Evolutionary conservation across 2,329 filamentous ascomycete genomes (phyloP), one percentile per base, ranked within the genome.

Genomic region (Rutstroemia sydowiana): DNA sequence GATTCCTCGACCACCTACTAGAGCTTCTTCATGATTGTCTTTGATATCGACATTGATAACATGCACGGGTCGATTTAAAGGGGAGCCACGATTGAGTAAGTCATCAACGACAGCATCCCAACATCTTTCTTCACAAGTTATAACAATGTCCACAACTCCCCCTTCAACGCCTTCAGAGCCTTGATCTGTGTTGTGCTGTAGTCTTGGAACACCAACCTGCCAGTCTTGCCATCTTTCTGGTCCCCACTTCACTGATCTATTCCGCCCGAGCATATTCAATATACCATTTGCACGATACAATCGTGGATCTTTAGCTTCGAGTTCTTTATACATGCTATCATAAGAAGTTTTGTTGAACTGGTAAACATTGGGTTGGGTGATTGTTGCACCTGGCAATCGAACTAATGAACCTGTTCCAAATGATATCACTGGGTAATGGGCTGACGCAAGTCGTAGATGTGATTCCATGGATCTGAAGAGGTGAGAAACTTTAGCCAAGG

Each of bases 31-130:
- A 65, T 97, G 93, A 65, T 97, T 98, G 71, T 98, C 93, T 69
- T 87, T 92, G 65, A 98, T 98, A 67, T 98, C 93, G 50, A 98
- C 86, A 63, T 98, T 98, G 75, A 98, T 95, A 52, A 98, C 88
- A 66, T 98, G 93, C 0, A 98, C 93, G 0, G 93, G 91, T 2
- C 89, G 77, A 68, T 98, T 98, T 52, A 98, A 75, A 3, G 88
- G 86, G 0, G 86, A 82, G 7, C 92, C 93, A 56, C 95, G 81
- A 62, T 83, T 87, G 56, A 95, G 81, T 48, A 98, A 75, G 67
- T 98, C 92, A 63, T 98, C 93, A 10, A 98, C 79, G 31, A 98
- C 93, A 4, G 93, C 91, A 70, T 98, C 93, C 89, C 95, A 98
- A 67, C 93, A 98, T 55, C 93, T 78, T 71, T 98, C 93, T 69